phyloP scores from a whole-genome alignment of 2,329 filamentous ascomycete genomes.

The Fusarium pseudoanthophilum region DNA sequence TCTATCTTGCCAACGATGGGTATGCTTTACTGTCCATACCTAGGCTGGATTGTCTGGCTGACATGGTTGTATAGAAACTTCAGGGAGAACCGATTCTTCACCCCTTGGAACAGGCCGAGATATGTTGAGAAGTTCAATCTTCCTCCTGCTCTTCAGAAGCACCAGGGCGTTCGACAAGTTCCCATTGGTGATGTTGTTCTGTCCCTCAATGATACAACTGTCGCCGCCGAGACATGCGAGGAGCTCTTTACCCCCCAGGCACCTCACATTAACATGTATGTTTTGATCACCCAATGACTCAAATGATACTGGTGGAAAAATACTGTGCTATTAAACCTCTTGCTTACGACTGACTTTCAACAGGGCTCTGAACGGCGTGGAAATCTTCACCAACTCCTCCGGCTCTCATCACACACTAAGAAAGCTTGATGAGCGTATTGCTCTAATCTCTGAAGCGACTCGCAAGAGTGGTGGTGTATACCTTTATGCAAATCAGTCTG shows the following conservation, averaged over 20 bases:
- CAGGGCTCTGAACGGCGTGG: slow-evolving; percentile 65
- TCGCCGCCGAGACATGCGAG: slow-evolving; percentile 56
- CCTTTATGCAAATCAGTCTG: slow-evolving; percentile 53
- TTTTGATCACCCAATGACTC: background rate
- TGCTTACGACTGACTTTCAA: background rate
- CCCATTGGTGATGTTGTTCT: slow-evolving; percentile 56
- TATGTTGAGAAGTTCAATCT: slow-evolving; percentile 53
- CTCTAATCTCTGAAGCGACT: slow-evolving; percentile 74
- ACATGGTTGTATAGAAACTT: slow-evolving; percentile 39
- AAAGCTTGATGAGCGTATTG: slow-evolving; percentile 72
- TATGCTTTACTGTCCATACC: background rate
- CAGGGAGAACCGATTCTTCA: slow-evolving; percentile 55
- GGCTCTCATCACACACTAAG: slow-evolving; percentile 61
- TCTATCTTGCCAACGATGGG: slow-evolving; percentile 76
- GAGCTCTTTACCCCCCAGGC: slow-evolving; percentile 44
- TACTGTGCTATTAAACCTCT: background rate
- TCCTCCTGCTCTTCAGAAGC: slow-evolving; percentile 66
- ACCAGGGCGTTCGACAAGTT: slow-evolving; percentile 53
- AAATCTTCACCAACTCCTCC: slow-evolving; percentile 74
- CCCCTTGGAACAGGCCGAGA: slow-evolving; percentile 52
- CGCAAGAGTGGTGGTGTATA: slow-evolving; percentile 70
- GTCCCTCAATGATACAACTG: slow-evolving; percentile 52
- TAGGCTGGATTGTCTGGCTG: background rate
- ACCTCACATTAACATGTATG: slow-evolving; percentile 33
- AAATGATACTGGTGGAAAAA: background rate